Conservation (phyloP, 2,329 filamentous ascomycete genomes). For the Trichoderma semiorbis region DNA sequence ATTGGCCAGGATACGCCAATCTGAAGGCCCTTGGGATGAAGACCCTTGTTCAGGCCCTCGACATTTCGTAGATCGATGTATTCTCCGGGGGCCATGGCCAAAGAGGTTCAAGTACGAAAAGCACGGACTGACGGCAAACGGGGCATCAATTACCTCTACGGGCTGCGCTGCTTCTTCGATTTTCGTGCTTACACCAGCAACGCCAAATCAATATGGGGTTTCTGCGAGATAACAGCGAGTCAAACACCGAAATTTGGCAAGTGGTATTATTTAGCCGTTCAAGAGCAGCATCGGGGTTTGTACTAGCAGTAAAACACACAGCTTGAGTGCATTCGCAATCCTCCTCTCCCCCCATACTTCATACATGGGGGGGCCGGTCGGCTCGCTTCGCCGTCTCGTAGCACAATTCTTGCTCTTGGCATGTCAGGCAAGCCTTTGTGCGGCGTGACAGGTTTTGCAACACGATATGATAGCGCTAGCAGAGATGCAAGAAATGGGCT, state of each 20-base stretch:
- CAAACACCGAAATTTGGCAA: not conserved
- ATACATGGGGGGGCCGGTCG: not conserved
- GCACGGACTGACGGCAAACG: not conserved
- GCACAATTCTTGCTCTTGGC: not conserved
- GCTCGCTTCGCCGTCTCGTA: slow-evolving; percentile 1
- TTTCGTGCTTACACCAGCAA: not conserved
- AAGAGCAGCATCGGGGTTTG: not conserved
- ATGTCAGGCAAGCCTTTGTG: not conserved
- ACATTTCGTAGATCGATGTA: not conserved
- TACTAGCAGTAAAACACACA: not conserved
- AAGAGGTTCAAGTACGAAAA: not conserved
- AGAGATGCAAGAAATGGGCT: not conserved
- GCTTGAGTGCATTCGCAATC: not conserved
- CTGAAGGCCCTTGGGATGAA: not conserved
- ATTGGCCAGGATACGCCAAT: not conserved
- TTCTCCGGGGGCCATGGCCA: not conserved
- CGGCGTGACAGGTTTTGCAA: not conserved
- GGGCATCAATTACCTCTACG: not conserved
- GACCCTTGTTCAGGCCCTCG: not conserved
- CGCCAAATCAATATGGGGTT: not conserved
- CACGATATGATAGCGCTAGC: not conserved
- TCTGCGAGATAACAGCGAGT: not conserved
- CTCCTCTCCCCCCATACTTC: not conserved
- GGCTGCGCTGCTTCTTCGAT: no score
- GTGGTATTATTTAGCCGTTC: not conserved